A percentile compares a stretch with the other conserved stretches of the same genome.
These are phyloP conservation scores for Pulveroboletus sp. DNA, from an alignment of 768 basidiomycete genomes.

Conservation along the genomic window DNA sequence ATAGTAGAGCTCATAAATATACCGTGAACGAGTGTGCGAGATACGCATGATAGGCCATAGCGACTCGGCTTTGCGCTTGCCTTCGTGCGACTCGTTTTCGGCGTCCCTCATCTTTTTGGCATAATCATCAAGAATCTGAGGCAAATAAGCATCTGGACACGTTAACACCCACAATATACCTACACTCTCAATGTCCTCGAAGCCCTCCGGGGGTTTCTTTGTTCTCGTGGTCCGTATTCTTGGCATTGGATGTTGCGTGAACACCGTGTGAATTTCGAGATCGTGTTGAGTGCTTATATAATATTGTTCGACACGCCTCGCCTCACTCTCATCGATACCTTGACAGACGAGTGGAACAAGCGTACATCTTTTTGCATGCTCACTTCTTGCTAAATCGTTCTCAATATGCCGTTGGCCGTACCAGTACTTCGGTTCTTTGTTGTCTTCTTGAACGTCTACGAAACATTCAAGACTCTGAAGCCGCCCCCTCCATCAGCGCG, in stretches of 20 bases:
- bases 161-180: constrained; percentile 16
- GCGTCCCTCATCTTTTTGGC: constrained; percentile 99
- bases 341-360: constrained; percentile 3
- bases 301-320: constrained; percentile 9
- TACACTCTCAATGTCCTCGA: constrained; percentile 86
- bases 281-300: constrained; percentile 16
- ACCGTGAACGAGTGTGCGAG: constrained; percentile 91
- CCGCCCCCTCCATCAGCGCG: constrained; percentile 50
- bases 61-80: constrained; percentile 91
- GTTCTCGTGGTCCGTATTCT: constrained; percentile 91
- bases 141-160: constrained; percentile 6
- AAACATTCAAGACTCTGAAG: constrained; percentile 81
- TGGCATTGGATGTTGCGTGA: constrained; percentile 55
- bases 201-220: constrained; percentile 93
- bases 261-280: constrained; percentile 18
- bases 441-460: constrained; percentile 76
- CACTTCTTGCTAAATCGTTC: constrained; percentile 4
- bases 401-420: constrained; percentile 61
- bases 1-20: constrained; percentile 98
- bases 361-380: constrained; percentile 10
- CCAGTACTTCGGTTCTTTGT: constrained; percentile 64
- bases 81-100: constrained; percentile 97
- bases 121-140: constrained; percentile 93
- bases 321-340: constrained; percentile 19
- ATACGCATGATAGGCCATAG: constrained; percentile 99